These are phyloP conservation scores for Tulasnella sp. DNA, from an alignment of 768 basidiomycete species.

Conservation along the genomic window DNA sequence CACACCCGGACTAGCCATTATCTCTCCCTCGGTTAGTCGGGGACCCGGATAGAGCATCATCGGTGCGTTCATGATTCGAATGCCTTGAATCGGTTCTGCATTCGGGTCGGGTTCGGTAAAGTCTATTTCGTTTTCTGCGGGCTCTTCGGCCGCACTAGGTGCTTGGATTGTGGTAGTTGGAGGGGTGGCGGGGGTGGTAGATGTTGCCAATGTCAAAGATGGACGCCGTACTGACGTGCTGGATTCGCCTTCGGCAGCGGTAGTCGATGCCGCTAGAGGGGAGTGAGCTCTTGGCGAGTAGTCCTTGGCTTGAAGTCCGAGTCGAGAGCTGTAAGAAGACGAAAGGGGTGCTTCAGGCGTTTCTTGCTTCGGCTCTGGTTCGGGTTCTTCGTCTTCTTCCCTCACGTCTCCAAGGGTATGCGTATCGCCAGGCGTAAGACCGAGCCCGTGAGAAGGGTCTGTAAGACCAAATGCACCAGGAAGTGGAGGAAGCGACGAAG, in stretches of 20 bases:
- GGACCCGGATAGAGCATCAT: conserved; percentile 1
- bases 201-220: background rate
- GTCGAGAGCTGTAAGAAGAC: background rate
- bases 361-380: background rate
- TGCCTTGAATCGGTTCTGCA: conserved; percentile 26
- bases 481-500: conserved; percentile 7
- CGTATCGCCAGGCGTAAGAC: background rate
- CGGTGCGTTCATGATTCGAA: conserved; percentile 22
- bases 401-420: conserved; percentile 12
- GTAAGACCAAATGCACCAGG: background rate
- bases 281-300: background rate
- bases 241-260: background rate
- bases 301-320: background rate
- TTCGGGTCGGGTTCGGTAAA: conserved; percentile 14
- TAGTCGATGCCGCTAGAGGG: background rate
- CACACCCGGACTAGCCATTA: background rate
- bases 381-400: conserved; percentile 16
- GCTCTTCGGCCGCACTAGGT: background rate
- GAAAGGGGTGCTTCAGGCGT: background rate
- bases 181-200: background rate
- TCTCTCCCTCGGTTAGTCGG: background rate
- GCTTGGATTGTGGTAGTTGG: background rate
- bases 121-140: conserved; percentile 1
- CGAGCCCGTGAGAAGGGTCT: background rate
- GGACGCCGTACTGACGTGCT: background rate